Conservation (phyloP, 768 basidiomycete species). For the Leucogyrophana mollusca region DNA sequence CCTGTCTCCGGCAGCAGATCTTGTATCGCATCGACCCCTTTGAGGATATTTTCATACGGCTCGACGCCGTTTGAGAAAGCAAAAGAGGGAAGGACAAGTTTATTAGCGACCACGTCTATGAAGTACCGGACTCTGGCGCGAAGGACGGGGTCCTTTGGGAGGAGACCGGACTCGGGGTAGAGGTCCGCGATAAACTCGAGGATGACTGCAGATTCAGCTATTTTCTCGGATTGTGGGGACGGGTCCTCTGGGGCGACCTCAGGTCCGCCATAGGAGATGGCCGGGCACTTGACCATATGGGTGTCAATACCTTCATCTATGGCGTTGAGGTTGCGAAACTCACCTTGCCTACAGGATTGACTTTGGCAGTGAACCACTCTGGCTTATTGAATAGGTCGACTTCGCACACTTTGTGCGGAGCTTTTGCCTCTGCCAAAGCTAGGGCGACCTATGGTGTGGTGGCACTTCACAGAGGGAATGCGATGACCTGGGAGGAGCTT, state of each 20-base stretch:
- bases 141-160: slow-evolving; percentile 50
- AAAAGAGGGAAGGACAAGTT: slow-evolving; percentile 37
- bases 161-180: slow-evolving; percentile 41
- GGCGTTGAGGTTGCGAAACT: neutral
- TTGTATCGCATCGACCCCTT: slow-evolving; percentile 47
- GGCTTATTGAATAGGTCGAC: slow-evolving; percentile 65
- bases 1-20: slow-evolving; percentile 44
- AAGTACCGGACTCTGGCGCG: slow-evolving; percentile 61
- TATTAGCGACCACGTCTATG: slow-evolving; percentile 49
- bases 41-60: slow-evolving; percentile 35
- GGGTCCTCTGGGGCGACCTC: slow-evolving; percentile 51
- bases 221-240: slow-evolving; percentile 52
- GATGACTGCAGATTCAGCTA: slow-evolving; percentile 64
- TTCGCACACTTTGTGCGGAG: slow-evolving; percentile 47
- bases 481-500: slow-evolving; percentile 7
- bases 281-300: slow-evolving; percentile 42
- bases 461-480: neutral
- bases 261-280: slow-evolving; percentile 57
- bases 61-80: slow-evolving; percentile 36
- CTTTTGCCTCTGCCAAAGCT: slow-evolving; percentile 53
- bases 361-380: slow-evolving; percentile 59
- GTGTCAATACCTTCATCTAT: neutral
- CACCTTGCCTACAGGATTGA: slow-evolving; percentile 67
- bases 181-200: slow-evolving; percentile 64
- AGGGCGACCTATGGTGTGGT: slow-evolving; percentile 45